These are phyloP conservation scores for Pistacia atlantica DNA, from an alignment of 345 rosid species.

Conservation along the genomic window DNA sequence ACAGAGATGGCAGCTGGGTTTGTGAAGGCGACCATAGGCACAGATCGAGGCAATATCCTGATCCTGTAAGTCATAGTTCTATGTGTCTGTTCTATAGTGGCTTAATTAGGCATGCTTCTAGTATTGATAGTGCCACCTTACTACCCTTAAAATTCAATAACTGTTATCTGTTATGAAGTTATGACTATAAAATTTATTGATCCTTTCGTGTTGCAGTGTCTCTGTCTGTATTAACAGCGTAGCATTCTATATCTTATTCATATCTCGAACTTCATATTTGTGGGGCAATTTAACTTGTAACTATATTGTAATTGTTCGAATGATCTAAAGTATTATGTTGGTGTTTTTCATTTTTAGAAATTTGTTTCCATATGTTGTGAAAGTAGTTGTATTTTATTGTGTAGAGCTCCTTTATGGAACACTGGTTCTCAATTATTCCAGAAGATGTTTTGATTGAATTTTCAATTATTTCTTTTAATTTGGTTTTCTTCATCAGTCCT, in stretches of 20 bases:
- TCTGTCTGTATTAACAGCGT: no score
- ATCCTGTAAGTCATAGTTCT: slow-evolving; percentile 61
- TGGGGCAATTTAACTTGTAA: neutral
- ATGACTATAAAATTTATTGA: neutral
- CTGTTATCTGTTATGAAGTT: neutral
- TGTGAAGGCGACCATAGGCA: slow-evolving; percentile 51
- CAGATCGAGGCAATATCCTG: slow-evolving; percentile 48
- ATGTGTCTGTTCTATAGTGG: neutral
- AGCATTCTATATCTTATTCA: neutral
- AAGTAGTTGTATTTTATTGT: neutral
- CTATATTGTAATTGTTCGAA: neutral
- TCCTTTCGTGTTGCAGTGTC: neutral
- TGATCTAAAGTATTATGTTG: neutral
- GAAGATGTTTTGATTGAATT: neutral
- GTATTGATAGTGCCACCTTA: neutral
- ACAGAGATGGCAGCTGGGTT: slow-evolving; percentile 79
- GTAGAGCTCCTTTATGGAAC: neutral
- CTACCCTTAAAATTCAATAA: neutral
- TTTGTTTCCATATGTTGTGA: neutral
- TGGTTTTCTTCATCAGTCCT: neutral
- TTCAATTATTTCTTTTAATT: neutral
- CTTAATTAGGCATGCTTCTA: neutral
- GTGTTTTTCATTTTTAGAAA: neutral
- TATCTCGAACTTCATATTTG: neutral
- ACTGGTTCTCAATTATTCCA: neutral